phyloP scores from a whole-genome alignment of 768 basidiomycete species.

The Mycena alexandri region DNA sequence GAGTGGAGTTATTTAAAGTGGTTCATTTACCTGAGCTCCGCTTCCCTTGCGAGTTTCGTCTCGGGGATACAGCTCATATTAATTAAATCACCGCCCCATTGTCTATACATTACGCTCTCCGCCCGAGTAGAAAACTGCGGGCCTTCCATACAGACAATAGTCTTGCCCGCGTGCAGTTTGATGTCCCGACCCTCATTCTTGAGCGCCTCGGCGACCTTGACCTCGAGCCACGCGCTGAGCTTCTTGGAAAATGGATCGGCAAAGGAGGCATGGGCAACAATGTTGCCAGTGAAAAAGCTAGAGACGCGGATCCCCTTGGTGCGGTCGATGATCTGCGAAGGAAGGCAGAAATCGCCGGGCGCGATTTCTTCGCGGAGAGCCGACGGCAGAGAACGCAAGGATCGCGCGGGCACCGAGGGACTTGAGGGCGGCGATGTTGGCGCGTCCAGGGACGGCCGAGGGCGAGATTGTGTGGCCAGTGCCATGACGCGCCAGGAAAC shows the following conservation, averaged over 20 bases:
- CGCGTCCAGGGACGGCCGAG: conserved; percentile 83
- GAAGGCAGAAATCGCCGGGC: conserved; percentile 90
- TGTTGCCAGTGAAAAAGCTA: conserved; percentile 80
- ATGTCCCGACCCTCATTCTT: conserved; percentile 68
- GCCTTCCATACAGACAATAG: conserved; percentile 96
- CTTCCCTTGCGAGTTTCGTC: conserved; percentile 96
- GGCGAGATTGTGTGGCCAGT: conserved; percentile 81
- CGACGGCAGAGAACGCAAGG: conserved; percentile 95
- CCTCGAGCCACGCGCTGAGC: conserved; percentile 75
- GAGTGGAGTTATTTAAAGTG: background rate
- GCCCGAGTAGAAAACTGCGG: conserved; percentile 96
- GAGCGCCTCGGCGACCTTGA: conserved; percentile 72
- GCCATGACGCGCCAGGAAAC: conserved; percentile 95
- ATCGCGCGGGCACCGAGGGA: conserved; percentile 89
- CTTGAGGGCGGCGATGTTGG: conserved; percentile 97
- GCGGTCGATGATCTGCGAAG: conserved; percentile 94
- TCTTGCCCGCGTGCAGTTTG: conserved; percentile 83
- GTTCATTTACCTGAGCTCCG: conserved; percentile 82
- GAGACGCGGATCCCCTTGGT: conserved; percentile 92
- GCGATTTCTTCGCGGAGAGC: conserved; percentile 95
- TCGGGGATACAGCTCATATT: conserved; percentile 98
- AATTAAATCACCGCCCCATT: conserved; percentile 93
- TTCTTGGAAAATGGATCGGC: conserved; percentile 88
- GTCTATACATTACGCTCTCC: conserved; percentile 93
- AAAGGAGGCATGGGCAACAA: conserved; percentile 95